Percentiles rank a stretch among this genome's conserved stretches.
Conservation (phyloP, 2,329 filamentous ascomycete species). For the Pezicula neosporulosa region DNA sequence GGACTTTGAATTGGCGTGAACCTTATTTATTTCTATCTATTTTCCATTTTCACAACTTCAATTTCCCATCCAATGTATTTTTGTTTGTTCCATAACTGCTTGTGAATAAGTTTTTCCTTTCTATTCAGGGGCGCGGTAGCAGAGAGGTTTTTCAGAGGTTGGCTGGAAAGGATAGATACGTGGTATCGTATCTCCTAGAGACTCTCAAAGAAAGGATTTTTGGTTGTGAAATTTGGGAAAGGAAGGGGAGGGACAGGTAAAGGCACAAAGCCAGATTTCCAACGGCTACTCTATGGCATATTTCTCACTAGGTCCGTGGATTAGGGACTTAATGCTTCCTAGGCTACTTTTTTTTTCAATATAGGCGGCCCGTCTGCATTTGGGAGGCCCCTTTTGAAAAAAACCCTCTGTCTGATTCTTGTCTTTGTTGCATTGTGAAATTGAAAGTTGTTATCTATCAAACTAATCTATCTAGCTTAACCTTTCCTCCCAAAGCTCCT, state of each 20-base stretch:
- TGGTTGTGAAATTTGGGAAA: background rate
- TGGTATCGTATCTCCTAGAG: background rate
- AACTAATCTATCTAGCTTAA: slow-evolving; percentile 36
- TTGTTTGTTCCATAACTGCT: background rate
- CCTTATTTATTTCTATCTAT: too few relatives aligned
- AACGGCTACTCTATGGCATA: background rate
- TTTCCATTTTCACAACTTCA: slow-evolving; percentile 4
- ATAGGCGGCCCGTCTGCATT: slow-evolving; percentile 21
- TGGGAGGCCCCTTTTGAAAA: slow-evolving; percentile 25
- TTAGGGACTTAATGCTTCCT: background rate
- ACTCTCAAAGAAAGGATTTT: slow-evolving; percentile 5
- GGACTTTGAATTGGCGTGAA: too few relatives aligned
- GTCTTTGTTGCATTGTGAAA: background rate
- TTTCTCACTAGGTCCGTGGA: background rate
- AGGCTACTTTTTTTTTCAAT: slow-evolving; percentile 12
- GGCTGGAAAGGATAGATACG: slow-evolving; percentile 8
- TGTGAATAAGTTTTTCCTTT: background rate
- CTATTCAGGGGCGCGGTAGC: background rate
- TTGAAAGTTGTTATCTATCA: too few relatives aligned
- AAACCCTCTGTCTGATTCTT: background rate
- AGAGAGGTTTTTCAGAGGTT: background rate
- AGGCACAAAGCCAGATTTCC: background rate
- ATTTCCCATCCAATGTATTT: slow-evolving; percentile 4
- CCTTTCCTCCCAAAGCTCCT: slow-evolving; percentile 72
- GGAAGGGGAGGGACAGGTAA: background rate